These are phyloP conservation scores for Rosa chinensis DNA, from an alignment of 306 rosid genomes.

Conservation along the genomic window DNA sequence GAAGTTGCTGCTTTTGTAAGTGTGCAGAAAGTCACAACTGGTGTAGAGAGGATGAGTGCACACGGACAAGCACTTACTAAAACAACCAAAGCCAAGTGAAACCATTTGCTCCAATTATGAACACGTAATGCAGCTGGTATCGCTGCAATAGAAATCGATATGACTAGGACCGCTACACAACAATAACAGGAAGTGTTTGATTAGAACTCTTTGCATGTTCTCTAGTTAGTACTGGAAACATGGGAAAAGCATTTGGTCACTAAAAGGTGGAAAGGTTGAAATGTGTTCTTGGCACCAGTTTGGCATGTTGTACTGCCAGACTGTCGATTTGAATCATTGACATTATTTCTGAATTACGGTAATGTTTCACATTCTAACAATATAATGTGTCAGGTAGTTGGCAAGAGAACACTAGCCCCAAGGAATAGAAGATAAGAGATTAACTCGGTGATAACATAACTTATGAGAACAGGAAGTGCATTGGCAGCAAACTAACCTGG, in stretches of 20 bases:
- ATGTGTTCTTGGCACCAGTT: background rate
- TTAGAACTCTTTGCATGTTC: background rate
- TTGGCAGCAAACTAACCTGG: constrained; percentile 55
- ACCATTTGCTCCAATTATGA: constrained; percentile 56
- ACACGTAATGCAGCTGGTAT: constrained; percentile 52
- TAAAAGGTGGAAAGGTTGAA: background rate
- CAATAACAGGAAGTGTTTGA: background rate
- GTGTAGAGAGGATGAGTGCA: constrained; percentile 88
- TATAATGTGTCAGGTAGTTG: background rate
- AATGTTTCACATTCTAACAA: background rate
- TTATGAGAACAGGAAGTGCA: background rate
- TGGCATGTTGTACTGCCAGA: background rate
- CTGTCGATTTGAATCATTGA: background rate
- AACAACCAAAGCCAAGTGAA: constrained; percentile 84
- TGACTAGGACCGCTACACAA: constrained; percentile 62
- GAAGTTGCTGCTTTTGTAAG: constrained; percentile 83
- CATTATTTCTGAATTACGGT: background rate
- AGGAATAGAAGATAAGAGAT: background rate
- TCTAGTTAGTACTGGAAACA: background rate
- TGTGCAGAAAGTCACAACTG: constrained; percentile 96
- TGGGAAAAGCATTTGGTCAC: background rate
- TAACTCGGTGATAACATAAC: background rate
- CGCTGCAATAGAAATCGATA: constrained; percentile 56
- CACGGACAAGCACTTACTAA: constrained; percentile 96
- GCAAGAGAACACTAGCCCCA: background rate